These are phyloP conservation scores for Nigrospora sphaerica DNA, from an alignment of 2,329 filamentous ascomycete species.

Conservation along the genomic window DNA sequence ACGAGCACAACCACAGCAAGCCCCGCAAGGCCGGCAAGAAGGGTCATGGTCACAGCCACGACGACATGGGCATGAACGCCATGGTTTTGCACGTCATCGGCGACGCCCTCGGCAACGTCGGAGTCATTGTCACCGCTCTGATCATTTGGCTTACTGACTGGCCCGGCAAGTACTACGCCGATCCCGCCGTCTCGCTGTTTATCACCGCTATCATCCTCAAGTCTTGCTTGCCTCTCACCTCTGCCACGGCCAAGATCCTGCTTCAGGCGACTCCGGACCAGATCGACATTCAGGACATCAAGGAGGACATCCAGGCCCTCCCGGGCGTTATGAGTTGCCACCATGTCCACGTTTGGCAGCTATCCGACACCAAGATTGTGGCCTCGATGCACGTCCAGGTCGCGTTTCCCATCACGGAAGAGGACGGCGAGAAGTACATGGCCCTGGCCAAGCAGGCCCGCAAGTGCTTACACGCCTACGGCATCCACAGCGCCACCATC, in stretches of 20 bases:
- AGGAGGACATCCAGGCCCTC: slow-evolving; percentile 80
- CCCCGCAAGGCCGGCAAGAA: slow-evolving; percentile 42
- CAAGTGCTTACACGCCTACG: slow-evolving; percentile 86
- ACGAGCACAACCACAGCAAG: slow-evolving; percentile 73
- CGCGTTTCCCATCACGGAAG: slow-evolving; percentile 78
- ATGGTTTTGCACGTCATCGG: slow-evolving; percentile 73
- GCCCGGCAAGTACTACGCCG: slow-evolving; percentile 77
- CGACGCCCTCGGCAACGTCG: slow-evolving; percentile 79
- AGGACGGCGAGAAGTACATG: slow-evolving; percentile 81
- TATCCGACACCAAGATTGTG: slow-evolving; percentile 90
- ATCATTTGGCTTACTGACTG: slow-evolving; percentile 88
- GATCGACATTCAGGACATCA: slow-evolving; percentile 82
- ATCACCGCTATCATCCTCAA: slow-evolving; percentile 76
- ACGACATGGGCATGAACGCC: slow-evolving; percentile 91
- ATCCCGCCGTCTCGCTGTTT: slow-evolving; percentile 85
- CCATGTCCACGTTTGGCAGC: slow-evolving; percentile 95
- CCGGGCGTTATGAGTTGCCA: slow-evolving; percentile 86
- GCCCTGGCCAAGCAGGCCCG: slow-evolving; percentile 74
- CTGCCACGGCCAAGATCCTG: slow-evolving; percentile 77
- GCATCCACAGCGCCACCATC: slow-evolving; percentile 95
- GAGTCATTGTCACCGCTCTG: slow-evolving; percentile 75
- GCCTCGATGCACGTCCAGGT: slow-evolving; percentile 92
- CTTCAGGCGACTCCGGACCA: slow-evolving; percentile 90
- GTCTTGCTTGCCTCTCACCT: slow-evolving; percentile 71
- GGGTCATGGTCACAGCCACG: slow-evolving; percentile 66